phyloP scores from a whole-genome alignment of 768 basidiomycete species.

The Tulasnella sp. region DNA sequence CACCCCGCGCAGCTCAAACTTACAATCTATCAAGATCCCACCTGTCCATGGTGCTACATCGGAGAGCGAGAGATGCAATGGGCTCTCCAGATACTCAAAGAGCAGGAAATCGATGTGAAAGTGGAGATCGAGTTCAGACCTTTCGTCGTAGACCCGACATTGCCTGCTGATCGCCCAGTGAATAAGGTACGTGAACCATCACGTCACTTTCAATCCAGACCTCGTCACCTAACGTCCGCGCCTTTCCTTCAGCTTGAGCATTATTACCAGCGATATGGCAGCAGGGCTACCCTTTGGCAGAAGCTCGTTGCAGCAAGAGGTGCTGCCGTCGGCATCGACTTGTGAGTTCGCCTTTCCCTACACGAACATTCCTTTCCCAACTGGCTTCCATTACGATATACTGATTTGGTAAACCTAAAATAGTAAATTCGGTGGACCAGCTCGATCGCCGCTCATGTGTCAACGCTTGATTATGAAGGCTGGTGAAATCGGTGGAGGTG shows the following conservation, averaged over 20 bases:
- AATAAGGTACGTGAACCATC: conserved; percentile 16
- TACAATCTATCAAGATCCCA: conserved; percentile 7
- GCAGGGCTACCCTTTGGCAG: conserved; percentile 19
- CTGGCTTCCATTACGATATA: not conserved
- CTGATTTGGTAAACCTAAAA: not conserved
- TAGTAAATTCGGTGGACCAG: conserved; percentile 12
- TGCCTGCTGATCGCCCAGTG: conserved; percentile 30
- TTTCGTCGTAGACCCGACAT: conserved; percentile 38
- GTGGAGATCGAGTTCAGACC: conserved; percentile 44
- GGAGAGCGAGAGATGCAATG: conserved; percentile 35
- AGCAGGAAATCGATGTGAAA: conserved; percentile 22
- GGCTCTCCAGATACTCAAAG: conserved; percentile 30
- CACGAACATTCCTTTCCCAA: not conserved
- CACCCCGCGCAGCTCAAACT: conserved; percentile 6
- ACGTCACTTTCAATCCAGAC: not conserved
- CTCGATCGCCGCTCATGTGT: not conserved
- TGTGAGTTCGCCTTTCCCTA: conserved; percentile 36
- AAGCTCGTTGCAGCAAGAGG: conserved; percentile 45
- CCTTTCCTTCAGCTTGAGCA: not conserved
- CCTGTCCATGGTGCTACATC: conserved; percentile 32
- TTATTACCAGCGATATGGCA: not conserved
- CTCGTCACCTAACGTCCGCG: not conserved
- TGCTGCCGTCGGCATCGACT: conserved; percentile 47
- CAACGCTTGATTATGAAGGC: conserved; percentile 13
- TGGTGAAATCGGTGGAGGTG: conserved; percentile 1